A percentile compares a stretch with the other conserved stretches of the same genome.
These are phyloP conservation scores for Chenopodium quinoa DNA, from an alignment of 148 eudicot species.

Conservation along the genomic window DNA sequence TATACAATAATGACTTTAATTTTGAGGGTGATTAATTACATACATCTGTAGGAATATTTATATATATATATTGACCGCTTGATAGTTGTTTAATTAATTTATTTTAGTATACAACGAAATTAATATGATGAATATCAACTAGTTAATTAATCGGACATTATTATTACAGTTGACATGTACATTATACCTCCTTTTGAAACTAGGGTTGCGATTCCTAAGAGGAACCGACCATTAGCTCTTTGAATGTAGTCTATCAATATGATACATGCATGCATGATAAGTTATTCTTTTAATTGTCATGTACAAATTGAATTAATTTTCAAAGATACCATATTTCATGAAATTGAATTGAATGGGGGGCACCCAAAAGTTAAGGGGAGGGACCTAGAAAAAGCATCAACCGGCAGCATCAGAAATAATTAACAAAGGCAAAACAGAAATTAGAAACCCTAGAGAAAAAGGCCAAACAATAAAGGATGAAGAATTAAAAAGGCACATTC, in stretches of 20 bases:
- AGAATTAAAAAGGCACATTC: not conserved
- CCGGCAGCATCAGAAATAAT: conserved; percentile 14
- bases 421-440: not conserved
- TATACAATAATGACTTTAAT: no score
- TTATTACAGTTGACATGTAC: no score
- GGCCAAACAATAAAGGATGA: conserved; percentile 4
- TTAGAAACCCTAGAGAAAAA: not conserved
- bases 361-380: not conserved
- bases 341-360: not conserved
- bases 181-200: no score
- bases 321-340: not conserved
- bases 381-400: conserved; percentile 3
- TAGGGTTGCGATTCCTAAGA: not conserved
- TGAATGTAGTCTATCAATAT: not conserved
- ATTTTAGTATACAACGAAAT: no score
- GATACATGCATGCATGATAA: not conserved
- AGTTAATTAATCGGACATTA: no score
- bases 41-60: no score
- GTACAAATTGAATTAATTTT: not conserved
- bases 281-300: not conserved
- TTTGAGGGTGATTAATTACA: no score
- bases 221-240: not conserved
- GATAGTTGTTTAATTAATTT: no score
- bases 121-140: no score
- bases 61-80: no score